Conservation (phyloP, 352 stramenopile genomes). For the Globisporangium uncinulatum region DNA sequence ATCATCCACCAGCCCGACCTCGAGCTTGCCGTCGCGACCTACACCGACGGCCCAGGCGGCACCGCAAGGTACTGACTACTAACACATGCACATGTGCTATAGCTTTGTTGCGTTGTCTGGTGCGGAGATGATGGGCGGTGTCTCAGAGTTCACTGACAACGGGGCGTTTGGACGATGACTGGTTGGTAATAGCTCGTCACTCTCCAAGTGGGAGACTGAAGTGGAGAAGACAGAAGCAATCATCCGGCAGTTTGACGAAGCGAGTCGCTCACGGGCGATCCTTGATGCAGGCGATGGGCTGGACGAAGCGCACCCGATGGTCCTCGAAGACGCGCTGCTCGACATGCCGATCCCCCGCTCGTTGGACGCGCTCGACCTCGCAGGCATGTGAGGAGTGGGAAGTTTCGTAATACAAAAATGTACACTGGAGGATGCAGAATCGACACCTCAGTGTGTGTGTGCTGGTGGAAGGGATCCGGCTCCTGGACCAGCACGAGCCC, state of each 20-base stretch:
- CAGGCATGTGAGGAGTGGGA: constrained; percentile 37
- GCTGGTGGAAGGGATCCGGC: not conserved
- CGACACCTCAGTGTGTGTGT: not conserved
- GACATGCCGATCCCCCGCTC: constrained; percentile 68
- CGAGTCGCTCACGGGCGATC: constrained; percentile 53
- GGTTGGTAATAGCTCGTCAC: constrained; percentile 19
- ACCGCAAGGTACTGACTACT: constrained; percentile 18
- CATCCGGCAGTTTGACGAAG: constrained; percentile 74
- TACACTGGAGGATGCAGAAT: too few species aligned
- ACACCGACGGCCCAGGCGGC: constrained; percentile 23
- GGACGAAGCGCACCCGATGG: constrained; percentile 45
- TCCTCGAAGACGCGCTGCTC: constrained; percentile 52
- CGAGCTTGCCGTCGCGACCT: constrained; percentile 29
- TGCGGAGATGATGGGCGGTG: too few species aligned
- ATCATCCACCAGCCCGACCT: constrained; percentile 78
- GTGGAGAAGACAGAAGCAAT: constrained; percentile 80
- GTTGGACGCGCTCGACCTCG: constrained; percentile 73
- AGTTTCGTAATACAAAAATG: too few species aligned
- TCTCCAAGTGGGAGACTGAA: constrained; percentile 71
- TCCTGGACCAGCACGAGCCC: too few species aligned
- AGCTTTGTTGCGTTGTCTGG: not conserved
- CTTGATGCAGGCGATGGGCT: constrained; percentile 42
- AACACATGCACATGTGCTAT: not conserved
- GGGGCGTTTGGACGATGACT: not conserved
- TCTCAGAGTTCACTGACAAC: too few species aligned